Conservation (phyloP, 2,329 filamentous ascomycete genomes). For the Colletotrichum kahawae region DNA sequence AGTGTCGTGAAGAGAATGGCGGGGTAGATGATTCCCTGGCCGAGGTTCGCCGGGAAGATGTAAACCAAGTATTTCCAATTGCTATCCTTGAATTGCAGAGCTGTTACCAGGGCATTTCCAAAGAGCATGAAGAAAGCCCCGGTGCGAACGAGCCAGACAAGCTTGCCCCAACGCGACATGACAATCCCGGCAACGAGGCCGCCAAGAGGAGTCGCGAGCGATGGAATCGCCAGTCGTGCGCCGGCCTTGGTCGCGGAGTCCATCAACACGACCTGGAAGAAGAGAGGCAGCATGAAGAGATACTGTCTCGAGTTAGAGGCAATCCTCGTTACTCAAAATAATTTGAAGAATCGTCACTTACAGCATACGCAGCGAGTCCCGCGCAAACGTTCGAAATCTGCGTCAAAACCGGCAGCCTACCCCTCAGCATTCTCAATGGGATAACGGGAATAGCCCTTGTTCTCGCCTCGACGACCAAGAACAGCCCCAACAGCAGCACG, state of each 20-base stretch:
- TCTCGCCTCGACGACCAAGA: conserved; percentile 53
- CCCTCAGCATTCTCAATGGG: conserved; percentile 61
- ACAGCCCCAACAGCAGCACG: conserved; percentile 44
- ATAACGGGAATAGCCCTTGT: conserved; percentile 59
- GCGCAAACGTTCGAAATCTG: conserved; percentile 65
- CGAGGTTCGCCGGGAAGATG: conserved; percentile 62
- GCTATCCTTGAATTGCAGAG: conserved; percentile 53
- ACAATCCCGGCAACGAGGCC: conserved; percentile 61
- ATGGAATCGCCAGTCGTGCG: conserved; percentile 67
- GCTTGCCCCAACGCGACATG: conserved; percentile 60
- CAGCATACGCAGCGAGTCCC: conserved; percentile 66
- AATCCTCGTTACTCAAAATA: fast-evolving
- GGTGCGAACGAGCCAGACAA: conserved; percentile 55
- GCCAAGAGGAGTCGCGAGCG: conserved; percentile 62
- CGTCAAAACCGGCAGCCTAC: conserved; percentile 56
- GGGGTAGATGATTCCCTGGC: conserved; percentile 65
- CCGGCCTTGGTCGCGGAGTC: conserved; percentile 70
- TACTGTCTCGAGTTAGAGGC: conserved; percentile 45
- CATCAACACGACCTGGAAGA: conserved; percentile 70
- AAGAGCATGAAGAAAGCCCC: conserved; percentile 57
- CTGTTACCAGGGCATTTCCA: conserved; percentile 57
- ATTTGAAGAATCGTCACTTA: conserved; percentile 36
- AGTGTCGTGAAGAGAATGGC: conserved; percentile 65
- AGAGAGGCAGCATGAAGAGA: conserved; percentile 73
- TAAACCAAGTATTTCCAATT: conserved; percentile 61